These are phyloP conservation scores for Pilobolus umbonatus DNA, from an alignment of 192 early-diverging fungal genomes.

Conservation along the genomic window DNA sequence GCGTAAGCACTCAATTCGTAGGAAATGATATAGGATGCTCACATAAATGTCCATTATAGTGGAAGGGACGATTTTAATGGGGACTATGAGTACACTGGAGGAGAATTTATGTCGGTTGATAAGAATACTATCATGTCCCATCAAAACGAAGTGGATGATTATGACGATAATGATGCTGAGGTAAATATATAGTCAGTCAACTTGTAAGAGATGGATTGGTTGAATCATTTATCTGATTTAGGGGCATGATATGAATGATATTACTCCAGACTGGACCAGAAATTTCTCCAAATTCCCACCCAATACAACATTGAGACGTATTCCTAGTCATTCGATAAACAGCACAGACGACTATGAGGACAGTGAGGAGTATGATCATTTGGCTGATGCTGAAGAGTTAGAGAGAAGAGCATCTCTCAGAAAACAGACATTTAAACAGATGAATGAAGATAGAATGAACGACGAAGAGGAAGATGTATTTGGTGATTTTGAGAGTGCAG, in stretches of 20 bases:
- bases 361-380: slow-evolving; percentile 17
- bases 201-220: no score
- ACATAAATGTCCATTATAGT: not conserved
- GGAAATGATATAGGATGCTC: not conserved
- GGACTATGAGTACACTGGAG: slow-evolving; percentile 11
- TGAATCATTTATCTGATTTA: not conserved
- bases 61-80: not conserved
- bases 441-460: not conserved
- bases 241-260: slow-evolving; percentile 7
- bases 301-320: slow-evolving; percentile 2
- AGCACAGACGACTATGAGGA: slow-evolving; percentile 14
- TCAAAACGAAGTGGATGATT: slow-evolving; percentile 8
- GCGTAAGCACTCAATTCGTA: slow-evolving; percentile 6
- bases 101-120: no score
- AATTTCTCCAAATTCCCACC: slow-evolving; percentile 13
- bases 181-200: not conserved
- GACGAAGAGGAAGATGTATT: slow-evolving; percentile 22
- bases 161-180: slow-evolving; percentile 15
- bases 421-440: not conserved
- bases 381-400: slow-evolving; percentile 22
- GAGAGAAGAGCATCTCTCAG: slow-evolving; percentile 20
- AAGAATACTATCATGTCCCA: no score
- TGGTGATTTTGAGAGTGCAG: slow-evolving; percentile 25
- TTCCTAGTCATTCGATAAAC: slow-evolving; percentile 9
- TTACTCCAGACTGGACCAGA: slow-evolving; percentile 20